A percentile compares a stretch with the other conserved stretches of the same genome.
Conservation (phyloP, 1,284 basidiomycete species). For the Tausonia pullulans region DNA sequence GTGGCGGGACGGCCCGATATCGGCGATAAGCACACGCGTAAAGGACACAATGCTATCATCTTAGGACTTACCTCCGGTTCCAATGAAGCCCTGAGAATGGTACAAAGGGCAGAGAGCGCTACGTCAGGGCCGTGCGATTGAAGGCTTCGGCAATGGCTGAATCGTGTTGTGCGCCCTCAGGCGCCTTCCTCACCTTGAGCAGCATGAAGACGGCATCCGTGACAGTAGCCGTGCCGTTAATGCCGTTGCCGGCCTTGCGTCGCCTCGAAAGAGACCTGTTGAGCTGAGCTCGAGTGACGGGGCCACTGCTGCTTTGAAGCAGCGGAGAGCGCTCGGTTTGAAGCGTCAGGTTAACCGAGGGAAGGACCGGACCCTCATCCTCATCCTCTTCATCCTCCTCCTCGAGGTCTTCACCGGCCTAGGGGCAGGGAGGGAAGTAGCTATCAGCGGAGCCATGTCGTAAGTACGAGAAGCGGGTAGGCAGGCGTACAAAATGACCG, state of each 20-base stretch:
- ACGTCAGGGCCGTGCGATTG: background rate
- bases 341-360: slow-evolving; percentile 28
- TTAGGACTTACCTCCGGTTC: slow-evolving; percentile 51
- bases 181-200: background rate
- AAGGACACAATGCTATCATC: too few relatives aligned
- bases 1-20: background rate
- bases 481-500: background rate
- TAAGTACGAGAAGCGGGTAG: background rate
- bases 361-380: slow-evolving; percentile 30
- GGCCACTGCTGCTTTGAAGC: background rate
- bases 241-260: slow-evolving; percentile 12
- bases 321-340: slow-evolving; percentile 25
- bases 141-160: too few relatives aligned
- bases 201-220: slow-evolving; percentile 24
- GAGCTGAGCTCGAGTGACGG: background rate
- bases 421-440: slow-evolving; percentile 4
- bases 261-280: slow-evolving; percentile 14
- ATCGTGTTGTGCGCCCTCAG: too few relatives aligned
- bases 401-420: slow-evolving; percentile 91
- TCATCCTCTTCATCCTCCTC: slow-evolving; percentile 56
- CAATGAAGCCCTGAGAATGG: slow-evolving; percentile 59
- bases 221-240: slow-evolving; percentile 18
- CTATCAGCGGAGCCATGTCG: background rate
- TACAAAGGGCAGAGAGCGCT: slow-evolving; percentile 57
- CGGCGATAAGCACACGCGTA: too few relatives aligned